Evolutionary conservation across 108 stramenopile genomes (phyloP).

Genomic region (Seminavis robusta): DNA sequence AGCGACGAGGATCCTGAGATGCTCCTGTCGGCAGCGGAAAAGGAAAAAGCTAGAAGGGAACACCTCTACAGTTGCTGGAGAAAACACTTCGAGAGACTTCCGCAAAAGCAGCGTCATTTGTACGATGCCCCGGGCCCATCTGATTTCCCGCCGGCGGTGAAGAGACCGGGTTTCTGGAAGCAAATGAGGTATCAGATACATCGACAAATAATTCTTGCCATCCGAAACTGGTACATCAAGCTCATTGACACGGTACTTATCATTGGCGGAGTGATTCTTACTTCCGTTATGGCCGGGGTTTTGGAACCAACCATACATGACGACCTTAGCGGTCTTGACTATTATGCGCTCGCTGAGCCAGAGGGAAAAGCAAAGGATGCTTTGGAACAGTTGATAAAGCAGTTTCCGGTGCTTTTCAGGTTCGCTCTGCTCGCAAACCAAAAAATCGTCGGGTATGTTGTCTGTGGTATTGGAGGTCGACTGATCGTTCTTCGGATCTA

Average conservation of each 20-base stretch:
- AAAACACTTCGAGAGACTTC: conserved; percentile 5
- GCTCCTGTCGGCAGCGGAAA: too few relatives aligned
- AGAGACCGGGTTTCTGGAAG: conserved; percentile 8
- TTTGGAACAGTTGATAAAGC: too few relatives aligned
- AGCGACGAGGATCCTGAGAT: too few relatives aligned
- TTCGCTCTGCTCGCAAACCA: too few relatives aligned
- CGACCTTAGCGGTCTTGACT: too few relatives aligned
- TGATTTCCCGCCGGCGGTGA: conserved; percentile 11
- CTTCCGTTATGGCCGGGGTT: conserved; percentile 23
- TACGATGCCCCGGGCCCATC: conserved; percentile 24
- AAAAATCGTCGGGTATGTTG: too few relatives aligned
- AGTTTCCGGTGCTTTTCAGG: too few relatives aligned
- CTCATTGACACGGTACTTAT: conserved; percentile 24
- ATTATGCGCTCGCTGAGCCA: too few relatives aligned
- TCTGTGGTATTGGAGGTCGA: too few relatives aligned
- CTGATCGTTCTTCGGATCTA: too few relatives aligned
- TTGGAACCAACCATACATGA: too few relatives aligned
- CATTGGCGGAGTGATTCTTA: conserved; percentile 24
- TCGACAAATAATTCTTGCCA: conserved; percentile 18
- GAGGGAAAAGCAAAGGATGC: too few relatives aligned
- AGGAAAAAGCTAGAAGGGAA: conserved; percentile 19
- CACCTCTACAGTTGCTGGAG: conserved; percentile 25
- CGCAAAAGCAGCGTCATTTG: neutral
- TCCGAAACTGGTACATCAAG: conserved; percentile 25
- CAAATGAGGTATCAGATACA: conserved; percentile 28